phyloP scores from a whole-genome alignment of 495 filamentous ascomycete genomes.

The Xylaria cubensis region DNA sequence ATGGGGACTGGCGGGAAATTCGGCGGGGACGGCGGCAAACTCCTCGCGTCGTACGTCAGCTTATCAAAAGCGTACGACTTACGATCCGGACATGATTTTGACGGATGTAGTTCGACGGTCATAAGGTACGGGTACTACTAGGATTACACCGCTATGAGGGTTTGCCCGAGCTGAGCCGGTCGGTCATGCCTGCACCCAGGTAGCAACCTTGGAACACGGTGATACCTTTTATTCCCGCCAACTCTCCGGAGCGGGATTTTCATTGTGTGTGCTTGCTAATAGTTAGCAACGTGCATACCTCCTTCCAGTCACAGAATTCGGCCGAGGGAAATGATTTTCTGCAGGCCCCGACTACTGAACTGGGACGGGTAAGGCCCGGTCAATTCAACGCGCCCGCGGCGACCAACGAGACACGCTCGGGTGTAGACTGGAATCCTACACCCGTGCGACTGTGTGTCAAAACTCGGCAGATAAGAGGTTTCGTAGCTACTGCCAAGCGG shows the following conservation, averaged over 20 bases:
- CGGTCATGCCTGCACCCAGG: background rate
- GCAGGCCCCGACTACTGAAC: background rate
- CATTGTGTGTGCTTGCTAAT: background rate
- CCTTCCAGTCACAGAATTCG: background rate
- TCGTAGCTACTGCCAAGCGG: conserved; percentile 2
- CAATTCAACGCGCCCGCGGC: conserved; percentile 4
- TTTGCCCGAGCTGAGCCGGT: background rate
- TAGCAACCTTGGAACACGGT: background rate
- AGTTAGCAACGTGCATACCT: background rate
- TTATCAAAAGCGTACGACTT: conserved; percentile 14
- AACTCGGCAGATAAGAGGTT: background rate
- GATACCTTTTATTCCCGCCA: background rate
- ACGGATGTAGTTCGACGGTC: background rate
- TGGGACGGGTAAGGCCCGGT: background rate
- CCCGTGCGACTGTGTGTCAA: conserved; percentile 19
- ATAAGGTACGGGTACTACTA: background rate
- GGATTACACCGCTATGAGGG: conserved; percentile 10
- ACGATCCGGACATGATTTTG: conserved; percentile 9
- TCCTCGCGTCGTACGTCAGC: conserved; percentile 10
- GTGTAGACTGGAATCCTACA: conserved; percentile 4
- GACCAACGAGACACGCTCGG: conserved; percentile 20
- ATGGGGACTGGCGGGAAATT: background rate
- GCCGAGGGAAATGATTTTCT: background rate
- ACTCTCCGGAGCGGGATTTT: background rate
- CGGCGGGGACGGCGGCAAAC: conserved; percentile 10